Conservation (phyloP, 2,329 filamentous ascomycete species). For the Botrytis porri region DNA sequence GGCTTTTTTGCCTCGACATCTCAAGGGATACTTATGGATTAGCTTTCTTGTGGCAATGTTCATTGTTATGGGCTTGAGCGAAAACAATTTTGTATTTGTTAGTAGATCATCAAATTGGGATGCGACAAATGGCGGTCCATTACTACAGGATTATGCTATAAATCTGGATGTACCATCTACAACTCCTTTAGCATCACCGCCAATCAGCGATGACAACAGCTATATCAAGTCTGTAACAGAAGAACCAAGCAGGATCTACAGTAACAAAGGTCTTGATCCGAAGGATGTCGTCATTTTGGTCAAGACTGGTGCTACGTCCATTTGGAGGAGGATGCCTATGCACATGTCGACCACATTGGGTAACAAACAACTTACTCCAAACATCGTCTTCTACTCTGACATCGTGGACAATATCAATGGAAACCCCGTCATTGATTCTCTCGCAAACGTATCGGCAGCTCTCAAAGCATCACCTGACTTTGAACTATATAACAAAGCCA, state of each 20-base stretch:
- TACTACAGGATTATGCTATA: not conserved
- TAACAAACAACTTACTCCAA: slow-evolving; percentile 19
- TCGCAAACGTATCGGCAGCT: slow-evolving; percentile 23
- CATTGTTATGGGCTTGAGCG: slow-evolving; percentile 24
- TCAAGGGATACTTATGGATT: slow-evolving; percentile 26
- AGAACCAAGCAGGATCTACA: slow-evolving; percentile 3
- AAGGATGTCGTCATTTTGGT: slow-evolving; percentile 24
- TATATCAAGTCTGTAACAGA: not conserved
- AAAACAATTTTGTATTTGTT: slow-evolving; percentile 18
- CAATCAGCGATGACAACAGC: not conserved
- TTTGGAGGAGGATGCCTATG: slow-evolving; percentile 26
- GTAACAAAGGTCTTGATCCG: slow-evolving; percentile 17
- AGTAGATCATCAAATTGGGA: not conserved
- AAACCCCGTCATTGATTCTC: slow-evolving; percentile 19
- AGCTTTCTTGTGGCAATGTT: slow-evolving; percentile 22
- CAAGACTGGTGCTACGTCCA: slow-evolving; percentile 24
- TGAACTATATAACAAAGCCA: slow-evolving; percentile 20
- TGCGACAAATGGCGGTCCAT: not conserved
- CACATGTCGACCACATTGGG: slow-evolving; percentile 25
- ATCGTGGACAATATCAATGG: slow-evolving; percentile 22
- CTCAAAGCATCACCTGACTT: slow-evolving; percentile 25
- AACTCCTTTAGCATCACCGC: not conserved
- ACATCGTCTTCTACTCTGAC: slow-evolving; percentile 24
- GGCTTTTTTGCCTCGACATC: slow-evolving; percentile 21
- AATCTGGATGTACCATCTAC: not conserved